phyloP scores from a whole-genome alignment of 495 filamentous ascomycete species.

The Trichoderma virens region DNA sequence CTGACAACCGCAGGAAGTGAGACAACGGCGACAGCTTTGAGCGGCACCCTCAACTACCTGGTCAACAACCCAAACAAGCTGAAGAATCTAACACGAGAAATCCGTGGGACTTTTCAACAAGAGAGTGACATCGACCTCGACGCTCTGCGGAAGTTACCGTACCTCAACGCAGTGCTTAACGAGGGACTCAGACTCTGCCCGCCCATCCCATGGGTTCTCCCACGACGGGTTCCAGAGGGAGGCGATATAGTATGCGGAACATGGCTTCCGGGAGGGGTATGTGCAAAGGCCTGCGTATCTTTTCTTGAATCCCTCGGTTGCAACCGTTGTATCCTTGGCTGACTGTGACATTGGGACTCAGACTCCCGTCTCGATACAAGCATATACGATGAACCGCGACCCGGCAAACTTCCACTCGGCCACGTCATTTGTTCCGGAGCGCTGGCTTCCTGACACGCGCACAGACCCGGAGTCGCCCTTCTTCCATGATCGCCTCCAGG shows the following conservation, averaged over 20 bases:
- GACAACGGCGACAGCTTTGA: constrained; percentile 44
- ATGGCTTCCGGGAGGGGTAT: constrained; percentile 21
- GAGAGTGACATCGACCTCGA: constrained; percentile 39
- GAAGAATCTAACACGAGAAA: constrained; percentile 30
- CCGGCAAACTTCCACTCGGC: constrained; percentile 14
- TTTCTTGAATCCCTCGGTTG: not conserved
- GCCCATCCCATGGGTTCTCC: constrained; percentile 25
- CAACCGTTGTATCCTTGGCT: not conserved
- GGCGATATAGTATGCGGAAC: constrained; percentile 25
- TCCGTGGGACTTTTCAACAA: constrained; percentile 34
- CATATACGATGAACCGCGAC: constrained; percentile 21
- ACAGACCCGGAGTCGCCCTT: constrained; percentile 26
- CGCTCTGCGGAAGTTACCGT: constrained; percentile 26
- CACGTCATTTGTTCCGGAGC: constrained; percentile 30
- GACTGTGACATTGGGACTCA: not conserved
- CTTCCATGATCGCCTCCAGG: constrained; percentile 34
- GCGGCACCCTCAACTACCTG: constrained; percentile 44
- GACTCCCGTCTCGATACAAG: constrained; percentile 26
- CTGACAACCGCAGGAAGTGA: constrained; percentile 45
- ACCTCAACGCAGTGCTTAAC: constrained; percentile 38
- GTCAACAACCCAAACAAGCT: constrained; percentile 34
- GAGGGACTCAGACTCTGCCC: constrained; percentile 37
- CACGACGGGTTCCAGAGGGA: constrained; percentile 22
- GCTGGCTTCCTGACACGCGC: constrained; percentile 34
- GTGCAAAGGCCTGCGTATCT: not conserved